Evolutionary conservation across 139 green algal species (phyloP).

Genomic region (Asterochloris erici): DNA sequence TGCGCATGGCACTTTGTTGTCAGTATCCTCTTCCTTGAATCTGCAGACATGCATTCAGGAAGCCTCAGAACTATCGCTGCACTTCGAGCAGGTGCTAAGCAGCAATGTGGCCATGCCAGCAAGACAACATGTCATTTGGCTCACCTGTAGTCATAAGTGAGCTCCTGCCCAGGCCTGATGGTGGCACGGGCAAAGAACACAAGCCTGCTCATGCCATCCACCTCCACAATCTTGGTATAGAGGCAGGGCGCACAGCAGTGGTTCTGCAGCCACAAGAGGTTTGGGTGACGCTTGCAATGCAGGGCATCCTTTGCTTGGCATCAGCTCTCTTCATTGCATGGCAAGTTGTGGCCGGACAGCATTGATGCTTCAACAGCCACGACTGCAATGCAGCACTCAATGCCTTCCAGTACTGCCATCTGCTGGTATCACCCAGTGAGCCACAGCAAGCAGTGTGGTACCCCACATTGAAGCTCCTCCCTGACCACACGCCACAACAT

Average conservation of each 20-base stretch:
- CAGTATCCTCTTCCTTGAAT: slow-evolving; percentile 49
- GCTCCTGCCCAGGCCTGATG: slow-evolving; percentile 76
- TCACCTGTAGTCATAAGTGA: slow-evolving; percentile 86
- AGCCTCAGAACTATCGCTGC: neutral
- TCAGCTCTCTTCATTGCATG: no score
- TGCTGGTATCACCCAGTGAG: no score
- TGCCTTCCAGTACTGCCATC: no score
- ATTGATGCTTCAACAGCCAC: no score
- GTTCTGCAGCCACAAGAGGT: slow-evolving; percentile 51
- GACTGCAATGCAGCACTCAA: no score
- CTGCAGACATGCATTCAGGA: slow-evolving; percentile 2
- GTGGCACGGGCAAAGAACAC: slow-evolving; percentile 80
- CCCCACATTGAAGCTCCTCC: no score
- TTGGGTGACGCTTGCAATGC: no score
- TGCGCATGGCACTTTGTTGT: slow-evolving; percentile 53
- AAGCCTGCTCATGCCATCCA: slow-evolving; percentile 61
- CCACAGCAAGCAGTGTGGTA: no score
- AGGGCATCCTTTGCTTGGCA: no score
- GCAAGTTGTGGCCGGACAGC: no score
- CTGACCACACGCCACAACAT: no score
- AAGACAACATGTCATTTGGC: neutral
- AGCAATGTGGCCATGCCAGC: neutral
- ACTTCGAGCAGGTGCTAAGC: neutral
- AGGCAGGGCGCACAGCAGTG: slow-evolving; percentile 85
- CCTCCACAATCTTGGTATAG: slow-evolving; percentile 80